Percentiles rank a stretch among this genome's conserved stretches.
These are phyloP conservation scores for Penicillium occitanis DNA, from an alignment of 2,329 filamentous ascomycete species.

Conservation along the genomic window DNA sequence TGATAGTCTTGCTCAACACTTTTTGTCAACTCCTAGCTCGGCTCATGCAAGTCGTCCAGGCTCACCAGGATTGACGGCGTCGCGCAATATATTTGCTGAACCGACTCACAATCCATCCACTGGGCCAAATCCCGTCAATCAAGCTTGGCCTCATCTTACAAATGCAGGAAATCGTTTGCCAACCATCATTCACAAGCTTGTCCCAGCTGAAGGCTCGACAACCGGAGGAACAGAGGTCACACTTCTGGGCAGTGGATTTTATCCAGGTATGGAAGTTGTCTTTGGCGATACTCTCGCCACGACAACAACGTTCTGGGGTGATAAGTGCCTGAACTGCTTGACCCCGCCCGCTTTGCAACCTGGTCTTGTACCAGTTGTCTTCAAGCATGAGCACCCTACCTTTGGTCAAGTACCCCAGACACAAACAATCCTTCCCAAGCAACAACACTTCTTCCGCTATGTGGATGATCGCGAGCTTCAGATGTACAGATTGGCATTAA, in stretches of 20 bases:
- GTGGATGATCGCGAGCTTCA: conserved; percentile 51
- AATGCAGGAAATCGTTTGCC: conserved; percentile 54
- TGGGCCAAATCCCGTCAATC: conserved; percentile 49
- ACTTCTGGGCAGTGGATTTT: conserved; percentile 76
- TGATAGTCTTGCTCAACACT: conserved; percentile 62
- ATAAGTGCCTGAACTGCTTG: conserved; percentile 75
- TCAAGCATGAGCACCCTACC: conserved; percentile 57
- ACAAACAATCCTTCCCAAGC: conserved; percentile 48
- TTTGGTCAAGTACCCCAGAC: conserved; percentile 48
- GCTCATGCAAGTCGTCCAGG: conserved; percentile 74
- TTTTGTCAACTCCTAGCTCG: conserved; percentile 72
- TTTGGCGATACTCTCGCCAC: conserved; percentile 72
- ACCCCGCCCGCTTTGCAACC: conserved; percentile 68
- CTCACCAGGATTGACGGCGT: conserved; percentile 51
- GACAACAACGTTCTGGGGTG: conserved; percentile 77
- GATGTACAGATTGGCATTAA: conserved; percentile 47
- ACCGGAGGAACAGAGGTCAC: conserved; percentile 85
- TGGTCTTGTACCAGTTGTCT: conserved; percentile 69
- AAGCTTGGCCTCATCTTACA: conserved; percentile 54
- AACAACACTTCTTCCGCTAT: conserved; percentile 67
- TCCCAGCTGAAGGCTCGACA: conserved; percentile 77
- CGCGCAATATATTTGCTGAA: conserved; percentile 45
- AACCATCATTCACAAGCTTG: conserved; percentile 75
- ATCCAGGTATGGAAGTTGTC: conserved; percentile 75
- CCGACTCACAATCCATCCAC: conserved; percentile 31